A percentile compares a stretch with the other conserved stretches of the same genome.
phyloP scores from a whole-genome alignment of 2,329 filamentous ascomycete genomes.

The Monilinia laxa region DNA sequence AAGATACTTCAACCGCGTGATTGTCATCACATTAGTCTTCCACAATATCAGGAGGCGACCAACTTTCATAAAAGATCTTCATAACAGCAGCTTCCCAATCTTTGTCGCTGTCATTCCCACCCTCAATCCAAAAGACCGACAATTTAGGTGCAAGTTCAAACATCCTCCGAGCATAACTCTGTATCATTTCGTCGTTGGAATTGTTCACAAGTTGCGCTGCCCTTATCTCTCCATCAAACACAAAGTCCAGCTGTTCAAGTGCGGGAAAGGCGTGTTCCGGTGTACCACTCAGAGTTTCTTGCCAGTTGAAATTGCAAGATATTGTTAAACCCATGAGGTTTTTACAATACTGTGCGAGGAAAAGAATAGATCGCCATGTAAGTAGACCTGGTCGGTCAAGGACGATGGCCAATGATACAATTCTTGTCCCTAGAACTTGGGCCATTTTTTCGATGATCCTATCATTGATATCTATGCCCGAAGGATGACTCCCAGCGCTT shows the following conservation, averaged over 20 bases:
- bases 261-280: background rate
- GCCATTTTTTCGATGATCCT: background rate
- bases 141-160: background rate
- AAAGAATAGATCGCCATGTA: constrained; percentile 1
- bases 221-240: background rate
- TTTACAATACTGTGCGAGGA: background rate
- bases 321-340: constrained; percentile 3
- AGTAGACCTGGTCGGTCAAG: background rate
- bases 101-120: background rate
- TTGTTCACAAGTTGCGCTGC: background rate
- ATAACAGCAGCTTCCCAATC: background rate
- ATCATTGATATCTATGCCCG: background rate
- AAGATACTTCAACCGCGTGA: too few relatives aligned
- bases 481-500: background rate
- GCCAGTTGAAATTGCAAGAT: constrained; percentile 7
- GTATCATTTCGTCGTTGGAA: background rate
- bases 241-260: background rate
- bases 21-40: background rate
- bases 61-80: background rate
- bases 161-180: background rate
- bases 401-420: background rate
- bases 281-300: background rate
- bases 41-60: too few relatives aligned
- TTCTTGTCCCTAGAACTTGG: background rate
- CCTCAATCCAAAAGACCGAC: background rate